Evolutionary conservation across 495 filamentous ascomycete species (phyloP), one percentile per base, ranked within the genome.

Genomic region (Wilcoxina mikolae): DNA sequence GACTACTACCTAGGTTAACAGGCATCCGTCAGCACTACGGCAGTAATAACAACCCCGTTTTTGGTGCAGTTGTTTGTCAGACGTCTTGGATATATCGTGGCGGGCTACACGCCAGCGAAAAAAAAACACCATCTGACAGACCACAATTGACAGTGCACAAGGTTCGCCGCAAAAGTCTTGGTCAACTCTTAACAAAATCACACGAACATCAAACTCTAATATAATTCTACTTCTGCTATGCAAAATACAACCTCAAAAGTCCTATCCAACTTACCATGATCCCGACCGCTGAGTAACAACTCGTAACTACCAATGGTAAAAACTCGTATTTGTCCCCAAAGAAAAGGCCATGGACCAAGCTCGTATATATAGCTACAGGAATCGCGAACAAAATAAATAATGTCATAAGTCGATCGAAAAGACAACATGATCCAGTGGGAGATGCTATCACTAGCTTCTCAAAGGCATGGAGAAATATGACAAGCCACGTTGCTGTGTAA

Each of bases 181-280:
- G n/a, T n/a, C n/a, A n/a, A n/a, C n/a, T n/a, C n/a, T n/a, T n/a
- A n/a, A n/a, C n/a, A n/a, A n/a, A n/a, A n/a, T n/a, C n/a, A n/a
- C n/a, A n/a, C n/a, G n/a, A n/a, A n/a, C n/a, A n/a, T n/a, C n/a
- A n/a, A n/a, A n/a, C n/a, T n/a, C n/a, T n/a, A n/a, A n/a, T n/a
- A n/a, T n/a, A n/a, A n/a, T n/a, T 2, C 43, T 24, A 46, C 43
- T 20, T 20, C 43, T 46, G 11, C n/a, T 17, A 18, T 24, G 23
- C 43, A 68, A 95, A 90, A 68, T 87, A 95, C 35, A 98, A 85
- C 23, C 95, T 87, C 74, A 85, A 77, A 66, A 95, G 95, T 18
- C 91, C 89, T 51, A 96, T 64, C 90, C 90, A 96, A 72, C 91
- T 98, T 3, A 86, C 91, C 11, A 95, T 79, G 1, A 98, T 87